Percentiles rank a stretch among this genome's conserved stretches.
phyloP scores from a whole-genome alignment of 2,329 filamentous ascomycete species.

The Hymenoscyphus fraxineus region DNA sequence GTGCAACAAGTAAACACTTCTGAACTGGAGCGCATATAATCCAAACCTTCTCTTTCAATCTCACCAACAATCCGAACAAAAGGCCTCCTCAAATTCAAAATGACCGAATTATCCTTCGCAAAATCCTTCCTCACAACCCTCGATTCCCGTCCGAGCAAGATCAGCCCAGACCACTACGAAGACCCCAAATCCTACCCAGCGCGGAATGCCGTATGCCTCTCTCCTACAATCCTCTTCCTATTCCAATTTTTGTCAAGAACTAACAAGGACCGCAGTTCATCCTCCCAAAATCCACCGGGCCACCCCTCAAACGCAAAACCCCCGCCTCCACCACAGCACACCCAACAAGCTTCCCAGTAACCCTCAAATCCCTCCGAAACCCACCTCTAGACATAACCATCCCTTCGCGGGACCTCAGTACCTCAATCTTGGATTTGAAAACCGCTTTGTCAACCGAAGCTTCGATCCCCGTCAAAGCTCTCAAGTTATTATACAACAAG shows the following conservation, averaged over 20 bases:
- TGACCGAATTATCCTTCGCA: constrained; percentile 83
- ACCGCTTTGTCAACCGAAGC: constrained; percentile 60
- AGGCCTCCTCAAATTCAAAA: constrained; percentile 37
- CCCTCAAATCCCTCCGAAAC: constrained; percentile 74
- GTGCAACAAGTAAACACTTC: neutral
- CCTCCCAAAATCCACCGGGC: constrained; percentile 60
- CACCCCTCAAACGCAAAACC: constrained; percentile 41
- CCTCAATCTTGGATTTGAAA: constrained; percentile 78
- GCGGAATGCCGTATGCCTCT: constrained; percentile 64
- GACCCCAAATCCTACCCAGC: constrained; percentile 76
- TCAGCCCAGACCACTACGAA: constrained; percentile 86
- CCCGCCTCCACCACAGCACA: constrained; percentile 48
- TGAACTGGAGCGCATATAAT: neutral
- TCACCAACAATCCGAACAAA: neutral
- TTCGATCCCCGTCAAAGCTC: constrained; percentile 66
- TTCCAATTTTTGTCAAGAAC: neutral
- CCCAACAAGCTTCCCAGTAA: constrained; percentile 53
- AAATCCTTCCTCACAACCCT: constrained; percentile 77
- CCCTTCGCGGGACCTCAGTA: constrained; percentile 58
- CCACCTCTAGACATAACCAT: constrained; percentile 67
- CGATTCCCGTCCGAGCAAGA: constrained; percentile 73
- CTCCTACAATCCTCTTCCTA: constrained; percentile 1
- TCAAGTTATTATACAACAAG: constrained; percentile 82
- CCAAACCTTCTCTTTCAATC: no score
- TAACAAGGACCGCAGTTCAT: constrained; percentile 52